Conservation (phyloP, 1,139 yeast genomes). For the Hemisphaericaspora xylanilytica region DNA sequence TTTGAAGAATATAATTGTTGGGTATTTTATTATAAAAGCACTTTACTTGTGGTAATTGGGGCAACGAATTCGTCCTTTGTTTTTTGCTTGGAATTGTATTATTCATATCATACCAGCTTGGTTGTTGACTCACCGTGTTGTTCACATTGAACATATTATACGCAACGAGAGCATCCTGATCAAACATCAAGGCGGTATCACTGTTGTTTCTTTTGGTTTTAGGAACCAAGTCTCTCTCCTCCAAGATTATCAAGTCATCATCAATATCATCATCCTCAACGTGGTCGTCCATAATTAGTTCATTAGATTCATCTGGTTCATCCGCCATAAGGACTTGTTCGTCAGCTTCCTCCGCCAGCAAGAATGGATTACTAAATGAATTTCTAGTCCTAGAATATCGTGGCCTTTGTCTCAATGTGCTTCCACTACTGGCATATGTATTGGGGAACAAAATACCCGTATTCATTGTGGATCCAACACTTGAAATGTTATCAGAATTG, state of each 20-base stretch:
- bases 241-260: conserved; percentile 36
- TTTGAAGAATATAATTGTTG: conserved; percentile 35
- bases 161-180: conserved; percentile 43
- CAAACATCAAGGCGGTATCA: conserved; percentile 37
- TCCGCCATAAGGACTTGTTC: conserved; percentile 8
- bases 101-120: conserved; percentile 12
- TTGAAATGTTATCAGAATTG: not conserved
- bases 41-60: conserved; percentile 61
- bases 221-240: conserved; percentile 30
- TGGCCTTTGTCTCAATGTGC: conserved; percentile 5
- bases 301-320: conserved; percentile 10
- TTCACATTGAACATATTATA: conserved; percentile 45
- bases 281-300: conserved; percentile 2
- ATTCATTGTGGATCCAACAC: conserved; percentile 10
- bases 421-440: conserved; percentile 4
- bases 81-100: conserved; percentile 31
- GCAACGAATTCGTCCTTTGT: conserved; percentile 66
- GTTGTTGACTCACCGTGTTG: conserved; percentile 13
- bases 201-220: conserved; percentile 35
- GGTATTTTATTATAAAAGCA: conserved; percentile 45
- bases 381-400: not conserved
- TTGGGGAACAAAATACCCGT: conserved; percentile 7
- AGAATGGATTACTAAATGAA: conserved; percentile 11
- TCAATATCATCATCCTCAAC: conserved; percentile 27
- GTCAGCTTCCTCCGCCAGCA: conserved; percentile 10